Percentiles rank a stretch among this genome's conserved stretches.
phyloP scores from a whole-genome alignment of 495 filamentous ascomycete species.

The Tetracladium marchalianum region DNA sequence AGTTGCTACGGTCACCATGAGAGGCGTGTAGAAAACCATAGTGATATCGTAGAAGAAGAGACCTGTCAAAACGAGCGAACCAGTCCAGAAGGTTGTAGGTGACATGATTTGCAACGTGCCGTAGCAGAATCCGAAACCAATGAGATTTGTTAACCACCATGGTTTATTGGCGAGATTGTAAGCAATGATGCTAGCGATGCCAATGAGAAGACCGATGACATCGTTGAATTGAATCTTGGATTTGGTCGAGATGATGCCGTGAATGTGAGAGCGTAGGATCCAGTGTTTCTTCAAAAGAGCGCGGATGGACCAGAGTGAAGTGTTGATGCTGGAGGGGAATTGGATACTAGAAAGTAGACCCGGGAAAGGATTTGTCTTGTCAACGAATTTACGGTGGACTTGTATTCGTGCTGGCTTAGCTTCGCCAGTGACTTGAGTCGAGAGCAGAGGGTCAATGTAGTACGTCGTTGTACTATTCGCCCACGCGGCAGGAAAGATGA shows the following conservation, averaged over 20 bases:
- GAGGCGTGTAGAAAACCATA: slow-evolving; percentile 93
- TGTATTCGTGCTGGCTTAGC: slow-evolving; percentile 2
- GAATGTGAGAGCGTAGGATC: slow-evolving; percentile 32
- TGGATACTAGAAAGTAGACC: slow-evolving; percentile 26
- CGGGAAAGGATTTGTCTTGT: slow-evolving; percentile 34
- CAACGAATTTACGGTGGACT: slow-evolving; percentile 16
- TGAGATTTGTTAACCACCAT: slow-evolving; percentile 77
- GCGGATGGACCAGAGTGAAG: slow-evolving; percentile 33
- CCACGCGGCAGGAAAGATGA: slow-evolving; percentile 65
- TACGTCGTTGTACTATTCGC: slow-evolving; percentile 32
- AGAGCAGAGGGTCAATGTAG: slow-evolving; percentile 28
- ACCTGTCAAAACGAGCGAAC: slow-evolving; percentile 61
- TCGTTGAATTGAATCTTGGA: slow-evolving; percentile 23
- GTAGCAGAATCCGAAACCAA: slow-evolving; percentile 83
- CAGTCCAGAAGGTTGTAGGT: slow-evolving; percentile 80
- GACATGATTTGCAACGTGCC: slow-evolving; percentile 73
- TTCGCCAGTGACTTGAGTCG: slow-evolving; percentile 14
- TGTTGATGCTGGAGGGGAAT: slow-evolving; percentile 16
- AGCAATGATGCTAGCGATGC: slow-evolving; percentile 46
- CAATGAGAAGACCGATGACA: slow-evolving; percentile 48
- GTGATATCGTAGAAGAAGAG: slow-evolving; percentile 94
- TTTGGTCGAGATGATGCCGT: slow-evolving; percentile 17
- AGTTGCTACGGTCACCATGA: slow-evolving; percentile 94
- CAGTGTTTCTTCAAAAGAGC: slow-evolving; percentile 34
- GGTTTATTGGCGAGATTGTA: slow-evolving; percentile 65